Base-by-base conservation (phyloP, 495 filamentous ascomycete species). In the Penicillium arizonense region DNA sequence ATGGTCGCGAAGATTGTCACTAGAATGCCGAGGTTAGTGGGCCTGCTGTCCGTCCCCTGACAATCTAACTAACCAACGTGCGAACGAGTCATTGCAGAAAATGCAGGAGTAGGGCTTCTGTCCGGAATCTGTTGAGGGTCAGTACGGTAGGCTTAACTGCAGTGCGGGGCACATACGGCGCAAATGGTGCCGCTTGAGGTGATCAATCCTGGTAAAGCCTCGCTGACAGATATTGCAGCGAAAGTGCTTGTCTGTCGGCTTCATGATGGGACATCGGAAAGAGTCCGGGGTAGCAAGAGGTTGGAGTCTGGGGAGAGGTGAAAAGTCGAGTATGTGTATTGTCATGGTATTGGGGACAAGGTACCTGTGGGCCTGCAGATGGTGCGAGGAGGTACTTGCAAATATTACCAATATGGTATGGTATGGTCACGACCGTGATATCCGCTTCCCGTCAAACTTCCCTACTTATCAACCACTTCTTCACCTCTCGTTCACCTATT, bases 201-300 rank as follows among this genome's bases (percentile, higher is more conserved):
- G 74, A 58, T 77, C 74, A 64, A 76, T 73, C 53, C 74, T 73
- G 23, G 74, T 76, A 61, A 77, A 77, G 44, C 65, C 68, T 50
- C 74, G 73, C 67, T 75, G 70, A 56, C 74, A 77, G 57, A 75
- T 55, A 12, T 67, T 68, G 50, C 74, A 77, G 59, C 71, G 67
- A 55, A 76, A 77, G 51, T 75, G 73, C 58, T 77, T 76, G 55
- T 70, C 68, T 44, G 67, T 50, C 39, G 68, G 57, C 64, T 72
- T 74, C 74, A 74, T 72, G 50, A 40, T 73, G 59, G 58, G 55
- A 63, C 71, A 75, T 71, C 65, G 71, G 68, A 66, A 66, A 73
- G 41, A 60, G 53, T 64, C 58, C 49, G 59, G 59, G 69, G 63
- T 58, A 61, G 53, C 43, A 42, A 23, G 41, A 44, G 39, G 45